Conservation (phyloP, 106 monocot genomes). For the Vanilla planifolia region DNA sequence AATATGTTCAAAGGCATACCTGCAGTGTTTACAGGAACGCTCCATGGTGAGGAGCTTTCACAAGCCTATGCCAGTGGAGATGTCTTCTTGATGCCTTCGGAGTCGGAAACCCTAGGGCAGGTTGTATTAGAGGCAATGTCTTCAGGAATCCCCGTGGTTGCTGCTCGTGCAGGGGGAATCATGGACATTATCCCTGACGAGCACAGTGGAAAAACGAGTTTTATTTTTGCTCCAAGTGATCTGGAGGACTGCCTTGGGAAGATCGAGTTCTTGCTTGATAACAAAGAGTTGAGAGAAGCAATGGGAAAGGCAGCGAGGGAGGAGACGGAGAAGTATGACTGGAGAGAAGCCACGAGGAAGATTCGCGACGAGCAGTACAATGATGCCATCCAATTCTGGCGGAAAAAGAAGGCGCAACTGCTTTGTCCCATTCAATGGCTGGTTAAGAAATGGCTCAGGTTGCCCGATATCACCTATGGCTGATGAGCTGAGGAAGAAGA, state of each 20-base stretch:
- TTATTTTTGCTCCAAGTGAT: conserved; percentile 67
- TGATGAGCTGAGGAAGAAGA: neutral
- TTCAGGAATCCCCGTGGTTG: conserved; percentile 77
- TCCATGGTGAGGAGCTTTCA: conserved; percentile 92
- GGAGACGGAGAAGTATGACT: conserved; percentile 86
- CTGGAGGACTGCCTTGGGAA: conserved; percentile 76
- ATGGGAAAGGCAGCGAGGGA: conserved; percentile 68
- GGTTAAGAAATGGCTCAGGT: conserved; percentile 6
- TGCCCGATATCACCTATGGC: conserved; percentile 1
- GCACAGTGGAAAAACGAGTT: conserved; percentile 80
- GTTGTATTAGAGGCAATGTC: conserved; percentile 95
- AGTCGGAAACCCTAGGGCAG: conserved; percentile 84
- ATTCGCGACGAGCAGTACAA: conserved; percentile 86
- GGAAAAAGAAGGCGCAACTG: conserved; percentile 55
- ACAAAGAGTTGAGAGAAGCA: conserved; percentile 43
- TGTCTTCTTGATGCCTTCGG: conserved; percentile 85
- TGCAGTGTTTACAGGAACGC: conserved; percentile 93
- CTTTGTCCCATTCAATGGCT: conserved; percentile 17
- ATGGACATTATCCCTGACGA: conserved; percentile 76
- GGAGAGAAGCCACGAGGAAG: conserved; percentile 67
- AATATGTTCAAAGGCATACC: conserved; percentile 75
- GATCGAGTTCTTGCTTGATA: conserved; percentile 36
- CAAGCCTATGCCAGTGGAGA: conserved; percentile 91
- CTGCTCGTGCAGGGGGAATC: conserved; percentile 86
- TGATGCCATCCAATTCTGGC: conserved; percentile 79